These are phyloP conservation scores for Teunomyces gatunensis DNA, from an alignment of 805 yeast species.

Conservation along the genomic window DNA sequence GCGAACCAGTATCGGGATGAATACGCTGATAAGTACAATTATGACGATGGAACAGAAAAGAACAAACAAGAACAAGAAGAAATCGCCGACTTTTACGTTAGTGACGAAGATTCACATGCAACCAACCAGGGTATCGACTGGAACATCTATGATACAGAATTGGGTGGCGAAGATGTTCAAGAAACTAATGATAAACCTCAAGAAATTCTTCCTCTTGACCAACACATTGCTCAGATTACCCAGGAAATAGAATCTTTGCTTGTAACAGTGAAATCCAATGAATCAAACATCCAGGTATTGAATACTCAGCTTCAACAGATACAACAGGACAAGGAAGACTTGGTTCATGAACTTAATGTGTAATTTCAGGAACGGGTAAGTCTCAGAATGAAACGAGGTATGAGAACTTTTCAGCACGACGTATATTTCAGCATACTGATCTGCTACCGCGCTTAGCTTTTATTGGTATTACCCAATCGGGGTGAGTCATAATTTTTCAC, in stretches of 20 bases:
- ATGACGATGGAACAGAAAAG: slow-evolving; percentile 10
- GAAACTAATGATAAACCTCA: neutral
- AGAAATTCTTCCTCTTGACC: neutral
- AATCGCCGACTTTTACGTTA: slow-evolving; percentile 4
- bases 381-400: neutral
- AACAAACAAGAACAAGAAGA: slow-evolving; percentile 5
- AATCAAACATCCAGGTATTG: neutral
- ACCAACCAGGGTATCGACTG: neutral
- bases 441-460: slow-evolving; percentile 13
- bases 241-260: neutral
- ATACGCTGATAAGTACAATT: slow-evolving; percentile 12
- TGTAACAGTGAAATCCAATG: neutral
- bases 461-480: slow-evolving; percentile 11
- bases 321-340: neutral
- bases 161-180: slow-evolving; percentile 3
- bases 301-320: slow-evolving; percentile 1
- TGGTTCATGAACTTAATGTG: neutral
- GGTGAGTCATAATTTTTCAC: slow-evolving; percentile 7
- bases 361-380: neutral
- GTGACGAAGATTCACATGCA: slow-evolving; percentile 5
- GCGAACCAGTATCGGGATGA: slow-evolving; percentile 7
- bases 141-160: slow-evolving; percentile 7
- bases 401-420: neutral
- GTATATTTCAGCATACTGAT: slow-evolving; percentile 4
- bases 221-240: neutral